Evolutionary conservation across 306 rosid species (phyloP).

Genomic region (Rosa multiflora): DNA sequence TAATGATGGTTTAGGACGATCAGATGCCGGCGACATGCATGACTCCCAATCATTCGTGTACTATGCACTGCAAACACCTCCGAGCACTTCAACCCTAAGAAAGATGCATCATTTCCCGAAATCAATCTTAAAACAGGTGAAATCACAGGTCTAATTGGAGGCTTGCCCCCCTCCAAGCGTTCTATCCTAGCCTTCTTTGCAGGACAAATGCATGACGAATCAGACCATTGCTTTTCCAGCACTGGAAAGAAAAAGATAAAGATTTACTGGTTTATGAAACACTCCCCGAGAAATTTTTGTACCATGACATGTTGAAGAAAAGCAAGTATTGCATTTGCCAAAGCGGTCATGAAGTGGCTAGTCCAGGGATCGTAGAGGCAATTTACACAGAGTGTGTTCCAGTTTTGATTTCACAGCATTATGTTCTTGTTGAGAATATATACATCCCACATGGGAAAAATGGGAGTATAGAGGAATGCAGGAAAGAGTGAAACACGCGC

Average conservation of each 20-base stretch:
- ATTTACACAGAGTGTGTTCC: conserved; percentile 61
- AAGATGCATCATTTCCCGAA: conserved; percentile 70
- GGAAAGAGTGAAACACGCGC: conserved; percentile 48
- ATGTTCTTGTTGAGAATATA: conserved; percentile 27
- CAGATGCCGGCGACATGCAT: conserved; percentile 10
- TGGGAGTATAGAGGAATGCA: conserved; percentile 33
- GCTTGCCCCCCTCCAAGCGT: conserved; percentile 30
- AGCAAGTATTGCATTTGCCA: conserved; percentile 61
- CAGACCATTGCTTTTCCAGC: conserved; percentile 48
- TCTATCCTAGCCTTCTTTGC: conserved; percentile 54
- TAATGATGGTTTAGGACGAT: background rate
- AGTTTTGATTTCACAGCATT: conserved; percentile 53
- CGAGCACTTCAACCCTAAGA: conserved; percentile 60
- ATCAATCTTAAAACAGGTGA: conserved; percentile 47
- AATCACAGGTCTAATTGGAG: conserved; percentile 34
- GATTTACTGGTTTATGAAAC: conserved; percentile 42
- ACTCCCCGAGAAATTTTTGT: conserved; percentile 42
- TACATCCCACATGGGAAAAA: too few species aligned
- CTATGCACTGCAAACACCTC: conserved; percentile 55
- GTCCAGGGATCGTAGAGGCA: conserved; percentile 60
- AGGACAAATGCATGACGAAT: conserved; percentile 44
- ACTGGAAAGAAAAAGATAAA: conserved; percentile 48
- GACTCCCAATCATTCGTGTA: conserved; percentile 41
- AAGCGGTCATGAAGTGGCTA: conserved; percentile 62
- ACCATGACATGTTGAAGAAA: conserved; percentile 44